phyloP scores from a whole-genome alignment of 495 filamentous ascomycete genomes.

The Filosporella fistucella region DNA sequence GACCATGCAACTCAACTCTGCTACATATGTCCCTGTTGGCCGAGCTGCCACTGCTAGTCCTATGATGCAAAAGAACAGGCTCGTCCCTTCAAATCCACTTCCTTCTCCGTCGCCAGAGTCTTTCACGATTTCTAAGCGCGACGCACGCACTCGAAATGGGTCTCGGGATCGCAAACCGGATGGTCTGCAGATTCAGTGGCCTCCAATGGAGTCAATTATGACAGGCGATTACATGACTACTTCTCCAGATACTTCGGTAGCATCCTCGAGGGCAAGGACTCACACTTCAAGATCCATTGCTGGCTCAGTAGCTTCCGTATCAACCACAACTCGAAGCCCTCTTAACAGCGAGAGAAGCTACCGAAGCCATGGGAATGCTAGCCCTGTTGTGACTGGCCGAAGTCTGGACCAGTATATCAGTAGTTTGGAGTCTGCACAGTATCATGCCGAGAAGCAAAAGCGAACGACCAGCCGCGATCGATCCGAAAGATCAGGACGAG shows the following conservation, averaged over 20 bases:
- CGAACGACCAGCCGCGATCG: constrained; percentile 56
- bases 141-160: constrained; percentile 57
- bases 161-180: constrained; percentile 79
- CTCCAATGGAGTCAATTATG: constrained; percentile 49
- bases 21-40: constrained; percentile 42
- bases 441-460: constrained; percentile 51
- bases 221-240: constrained; percentile 44
- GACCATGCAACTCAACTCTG: constrained; percentile 42
- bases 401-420: constrained; percentile 84
- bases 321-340: constrained; percentile 42
- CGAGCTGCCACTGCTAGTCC: constrained; percentile 46
- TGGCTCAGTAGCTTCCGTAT: constrained; percentile 39
- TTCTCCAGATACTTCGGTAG: constrained; percentile 36
- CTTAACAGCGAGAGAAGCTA: constrained; percentile 41
- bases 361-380: constrained; percentile 25
- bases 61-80: constrained; percentile 37
- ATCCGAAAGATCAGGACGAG: constrained; percentile 44
- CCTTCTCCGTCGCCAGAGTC: constrained; percentile 45
- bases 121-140: constrained; percentile 47
- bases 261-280: constrained; percentile 33
- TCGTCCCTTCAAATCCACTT: constrained; percentile 31
- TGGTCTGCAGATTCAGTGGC: constrained; percentile 70
- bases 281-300: constrained; percentile 42
- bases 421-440: constrained; percentile 73
- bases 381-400: constrained; percentile 50